These are phyloP conservation scores for Beauveria australis DNA, from an alignment of 2,329 filamentous ascomycete genomes.

Conservation along the genomic window DNA sequence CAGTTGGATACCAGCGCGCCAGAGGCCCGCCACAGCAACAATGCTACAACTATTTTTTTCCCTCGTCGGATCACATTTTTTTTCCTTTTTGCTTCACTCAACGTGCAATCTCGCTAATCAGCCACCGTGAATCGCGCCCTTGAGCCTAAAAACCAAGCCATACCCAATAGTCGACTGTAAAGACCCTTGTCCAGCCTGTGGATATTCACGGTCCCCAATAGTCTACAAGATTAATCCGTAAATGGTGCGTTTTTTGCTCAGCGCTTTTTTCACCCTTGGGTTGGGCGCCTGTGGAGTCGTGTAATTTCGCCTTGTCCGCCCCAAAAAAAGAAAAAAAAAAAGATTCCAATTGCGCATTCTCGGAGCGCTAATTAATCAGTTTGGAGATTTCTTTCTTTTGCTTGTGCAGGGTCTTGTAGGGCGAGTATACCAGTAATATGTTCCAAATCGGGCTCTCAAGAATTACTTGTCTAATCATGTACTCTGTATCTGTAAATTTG, in stretches of 20 bases:
- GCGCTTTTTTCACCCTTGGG: background rate
- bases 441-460: too few species aligned
- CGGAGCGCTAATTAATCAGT: background rate
- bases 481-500: too few species aligned
- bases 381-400: background rate
- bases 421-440: too few species aligned
- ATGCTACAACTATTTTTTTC: slow-evolving; percentile 2
- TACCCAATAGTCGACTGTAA: background rate
- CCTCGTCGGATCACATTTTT: background rate
- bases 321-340: background rate
- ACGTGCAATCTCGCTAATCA: slow-evolving; percentile 2
- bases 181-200: background rate
- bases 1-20: slow-evolving; percentile 5
- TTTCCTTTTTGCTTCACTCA: background rate
- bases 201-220: background rate
- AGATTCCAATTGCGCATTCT: background rate
- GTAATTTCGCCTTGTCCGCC: slow-evolving; percentile 4
- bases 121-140: slow-evolving; percentile 5
- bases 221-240: background rate
- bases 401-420: background rate
- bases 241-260: background rate
- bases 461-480: too few species aligned
- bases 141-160: background rate
- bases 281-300: background rate
- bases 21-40: background rate